Base-by-base conservation (phyloP, 106 monocot genomes). In the Alisma plantagoaquatica region DNA sequence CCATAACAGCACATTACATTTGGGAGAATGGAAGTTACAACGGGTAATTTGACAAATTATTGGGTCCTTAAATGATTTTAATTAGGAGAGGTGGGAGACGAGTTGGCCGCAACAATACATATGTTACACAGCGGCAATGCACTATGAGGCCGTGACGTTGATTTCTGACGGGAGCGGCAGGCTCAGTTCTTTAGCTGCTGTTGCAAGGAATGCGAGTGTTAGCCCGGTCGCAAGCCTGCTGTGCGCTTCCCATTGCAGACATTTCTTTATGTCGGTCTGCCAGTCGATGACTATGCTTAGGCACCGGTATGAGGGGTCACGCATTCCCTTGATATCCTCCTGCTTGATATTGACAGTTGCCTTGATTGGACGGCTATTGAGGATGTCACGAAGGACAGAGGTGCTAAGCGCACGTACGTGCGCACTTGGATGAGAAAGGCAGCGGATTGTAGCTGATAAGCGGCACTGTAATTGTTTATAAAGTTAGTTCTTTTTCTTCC, bases 381-480 rank as follows among this genome's bases (percentile, higher is more conserved):
- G 60, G 24, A 96, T 77, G 56, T 82, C 89, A 8, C 81, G 80
- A 41, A 96, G 80, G 46, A 96, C 73, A 0, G 84, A 75, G 18
- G 67, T 70, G 70, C 96, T 89, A 32, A 88, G 88, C 41, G 96
- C 84, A 16, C 96, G 80, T 3, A 89, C 96, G 18, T 81, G 96
- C 12, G 96, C 96, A 23, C 96, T 96, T 10, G 96, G 81, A 68
- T 96, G 96, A 20, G 96, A 96, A 49, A 96, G 81, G 60, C 89
- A 89, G 31, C 96, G 80, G 29, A 96, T 69, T 1, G 96, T 96
- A 16, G 78, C 84, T 15, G 96, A 73, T 56, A 96, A 46, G 44
- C 89, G 89, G 18, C 84, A 96, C 96, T 96, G 89, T 62, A 67
- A 2, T n/a, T n/a, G n/a, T n/a, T n/a, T n/a, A n/a, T n/a, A n/a